phyloP scores from a whole-genome alignment of 2,329 filamentous ascomycete genomes.

The Fusarium sp. region DNA sequence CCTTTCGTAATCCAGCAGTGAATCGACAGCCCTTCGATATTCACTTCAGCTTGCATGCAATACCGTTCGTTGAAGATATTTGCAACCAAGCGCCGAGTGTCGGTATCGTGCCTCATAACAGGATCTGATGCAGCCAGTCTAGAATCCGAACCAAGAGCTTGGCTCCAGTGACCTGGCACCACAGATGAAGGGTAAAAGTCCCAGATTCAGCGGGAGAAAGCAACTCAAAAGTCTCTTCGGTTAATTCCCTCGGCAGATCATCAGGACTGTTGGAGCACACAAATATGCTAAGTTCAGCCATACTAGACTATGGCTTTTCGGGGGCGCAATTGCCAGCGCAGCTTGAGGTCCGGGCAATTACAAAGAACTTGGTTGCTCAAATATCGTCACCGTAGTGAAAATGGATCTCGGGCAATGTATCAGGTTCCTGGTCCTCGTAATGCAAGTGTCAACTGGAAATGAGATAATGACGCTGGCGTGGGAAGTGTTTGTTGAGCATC shows the following conservation, averaged over 20 bases:
- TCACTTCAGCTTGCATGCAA: not conserved
- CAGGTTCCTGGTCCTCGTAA: not conserved
- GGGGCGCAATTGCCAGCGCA: not conserved
- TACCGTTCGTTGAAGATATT: not conserved
- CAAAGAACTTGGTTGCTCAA: not conserved
- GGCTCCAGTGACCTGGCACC: not conserved
- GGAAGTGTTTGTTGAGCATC: not conserved
- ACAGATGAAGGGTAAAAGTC: not conserved
- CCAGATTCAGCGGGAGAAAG: not conserved
- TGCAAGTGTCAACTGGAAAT: not conserved
- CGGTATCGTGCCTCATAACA: not conserved
- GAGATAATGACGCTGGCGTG: not conserved
- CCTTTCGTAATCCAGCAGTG: not conserved
- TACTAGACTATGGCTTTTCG: not conserved
- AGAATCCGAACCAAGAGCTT: not conserved
- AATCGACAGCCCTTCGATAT: not conserved
- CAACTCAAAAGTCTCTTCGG: not conserved
- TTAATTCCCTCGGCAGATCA: not conserved
- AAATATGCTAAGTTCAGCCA: not conserved
- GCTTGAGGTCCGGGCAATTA: not conserved
- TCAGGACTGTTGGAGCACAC: not conserved
- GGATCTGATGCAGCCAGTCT: not conserved
- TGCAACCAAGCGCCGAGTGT: not conserved
- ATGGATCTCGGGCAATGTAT: not conserved
- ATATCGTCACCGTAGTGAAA: not conserved